phyloP scores from a whole-genome alignment of 192 early-diverging fungal genomes.

The Rhizoclosmatium globosum region DNA sequence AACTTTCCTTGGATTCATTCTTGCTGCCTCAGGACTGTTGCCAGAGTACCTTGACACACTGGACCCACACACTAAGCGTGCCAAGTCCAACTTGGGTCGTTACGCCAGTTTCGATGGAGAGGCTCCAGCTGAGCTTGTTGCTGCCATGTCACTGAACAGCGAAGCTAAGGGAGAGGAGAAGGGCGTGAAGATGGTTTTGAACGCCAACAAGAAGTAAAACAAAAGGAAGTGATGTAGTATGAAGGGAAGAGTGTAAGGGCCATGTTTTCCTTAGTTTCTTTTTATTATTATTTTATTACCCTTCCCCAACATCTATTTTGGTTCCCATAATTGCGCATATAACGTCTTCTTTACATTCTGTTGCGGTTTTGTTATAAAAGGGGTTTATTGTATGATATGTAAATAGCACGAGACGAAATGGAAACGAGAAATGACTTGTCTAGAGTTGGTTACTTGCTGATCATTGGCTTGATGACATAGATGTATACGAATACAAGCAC shows the following conservation, averaged over 20 bases:
- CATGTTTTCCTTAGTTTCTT: too few relatives aligned
- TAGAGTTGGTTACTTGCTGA: not conserved
- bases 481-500: constrained; percentile 37
- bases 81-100: constrained; percentile 22
- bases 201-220: constrained; percentile 11
- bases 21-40: constrained; percentile 82
- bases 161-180: constrained; percentile 1
- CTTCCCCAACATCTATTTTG: too few relatives aligned
- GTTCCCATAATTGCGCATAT: too few relatives aligned
- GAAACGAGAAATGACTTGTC: too few relatives aligned
- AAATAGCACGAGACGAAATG: too few relatives aligned
- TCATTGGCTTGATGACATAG: constrained; percentile 1
- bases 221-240: too few relatives aligned
- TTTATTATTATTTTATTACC: too few relatives aligned
- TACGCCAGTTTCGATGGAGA: constrained; percentile 33
- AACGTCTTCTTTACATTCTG: too few relatives aligned
- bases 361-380: too few relatives aligned
- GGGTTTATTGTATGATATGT: too few relatives aligned
- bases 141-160: constrained; percentile 22
- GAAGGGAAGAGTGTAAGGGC: too few relatives aligned
- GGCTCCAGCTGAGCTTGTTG: constrained; percentile 24
- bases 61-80: constrained; percentile 8
- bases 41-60: constrained; percentile 23
- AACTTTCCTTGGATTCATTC: constrained; percentile 90
- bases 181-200: constrained; percentile 37